Evolutionary conservation across 148 eudicot genomes (phyloP), one percentile per base, ranked within the genome.

Genomic region (Cornus controversa): DNA sequence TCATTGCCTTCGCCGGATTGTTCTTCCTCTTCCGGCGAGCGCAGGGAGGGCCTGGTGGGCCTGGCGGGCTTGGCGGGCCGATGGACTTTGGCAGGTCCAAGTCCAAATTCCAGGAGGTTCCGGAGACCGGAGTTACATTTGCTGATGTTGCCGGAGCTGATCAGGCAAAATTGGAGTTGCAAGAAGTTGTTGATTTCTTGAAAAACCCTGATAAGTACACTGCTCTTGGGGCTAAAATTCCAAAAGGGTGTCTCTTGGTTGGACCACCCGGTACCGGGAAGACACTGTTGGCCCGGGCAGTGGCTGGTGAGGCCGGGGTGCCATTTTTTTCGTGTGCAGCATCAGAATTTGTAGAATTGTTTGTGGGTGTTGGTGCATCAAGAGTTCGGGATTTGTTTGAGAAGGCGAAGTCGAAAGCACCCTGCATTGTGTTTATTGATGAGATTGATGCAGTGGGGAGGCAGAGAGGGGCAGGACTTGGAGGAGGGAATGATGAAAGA

Each of bases 381-480:
- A 92, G 99, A 65, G 99, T 96, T 68, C 89, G 99, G 82, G 98
- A 96, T 82, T 87, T 96, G 88, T 96, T 96, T 66, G 98, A 96
- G 86, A 93, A 96, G 88, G 99, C 99, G 0, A 96, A 93, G 79
- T 78, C 92, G 0, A 93, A 93, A 72, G 99, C 99, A 1, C 99
- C 99, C 34, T 92, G 99, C 70, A 96, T 96, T 83, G 99, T 96
- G 80, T 96, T 96, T 67, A 96, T 96, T 66, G 99, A 96, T 79
- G 99, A 96, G 86, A 96, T 96, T 79, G 99, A 96, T 83, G 99
- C 99, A 1, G 99, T 96, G 60, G 99, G 99, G 63, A 91, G 99
- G 85, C 99, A 96, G 80, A 92, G 99, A 88, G 99, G 99, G 16
- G 99, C 99, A 1, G 99, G 99, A 2, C 53, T 96, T 18, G 99